A percentile compares a stretch with the other conserved stretches of the same genome.
Evolutionary conservation across 1,139 yeast genomes (phyloP).

Genomic region (Debaryomycetaceae sp.): DNA sequence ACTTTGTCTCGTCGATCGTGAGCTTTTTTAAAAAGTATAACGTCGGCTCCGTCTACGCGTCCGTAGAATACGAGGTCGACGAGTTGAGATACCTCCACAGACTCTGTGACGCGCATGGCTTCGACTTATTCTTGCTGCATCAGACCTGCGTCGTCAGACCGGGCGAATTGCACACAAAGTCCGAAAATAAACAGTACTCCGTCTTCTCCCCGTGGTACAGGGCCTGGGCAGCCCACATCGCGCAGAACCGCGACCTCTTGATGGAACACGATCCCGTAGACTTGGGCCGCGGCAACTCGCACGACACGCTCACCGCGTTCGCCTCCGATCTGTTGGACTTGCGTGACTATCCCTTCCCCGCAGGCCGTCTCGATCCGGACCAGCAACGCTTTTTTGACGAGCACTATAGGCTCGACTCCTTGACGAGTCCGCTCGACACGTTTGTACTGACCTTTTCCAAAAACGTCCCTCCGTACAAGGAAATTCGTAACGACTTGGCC

Average conservation of each 20-base stretch:
- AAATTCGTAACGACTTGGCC: constrained; percentile 13
- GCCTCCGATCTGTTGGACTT: constrained; percentile 3
- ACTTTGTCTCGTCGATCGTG: constrained; percentile 12
- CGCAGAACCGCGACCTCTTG: constrained; percentile 4
- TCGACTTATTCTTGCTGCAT: constrained; percentile 23
- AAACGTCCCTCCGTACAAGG: neutral
- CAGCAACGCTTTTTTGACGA: constrained; percentile 8
- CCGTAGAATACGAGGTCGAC: constrained; percentile 42
- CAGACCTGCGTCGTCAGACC: constrained; percentile 42
- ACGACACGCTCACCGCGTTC: constrained; percentile 5
- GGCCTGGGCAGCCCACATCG: constrained; percentile 28
- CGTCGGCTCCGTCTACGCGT: constrained; percentile 24
- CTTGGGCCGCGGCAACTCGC: neutral
- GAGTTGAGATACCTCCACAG: constrained; percentile 29
- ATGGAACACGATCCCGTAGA: constrained; percentile 1
- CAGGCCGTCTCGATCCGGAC: constrained; percentile 2
- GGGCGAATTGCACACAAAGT: constrained; percentile 25
- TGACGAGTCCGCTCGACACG: constrained; percentile 21
- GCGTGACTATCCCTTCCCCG: constrained; percentile 3
- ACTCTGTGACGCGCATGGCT: constrained; percentile 7
- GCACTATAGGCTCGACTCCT: constrained; percentile 23
- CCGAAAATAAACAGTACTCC: constrained; percentile 35
- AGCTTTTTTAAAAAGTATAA: constrained; percentile 14
- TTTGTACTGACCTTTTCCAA: constrained; percentile 14
- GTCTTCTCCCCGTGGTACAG: constrained; percentile 46